Evolutionary conservation across 441 rosid species (phyloP), one percentile per base, ranked within the genome.

Genomic region (Oxalis stricta): DNA sequence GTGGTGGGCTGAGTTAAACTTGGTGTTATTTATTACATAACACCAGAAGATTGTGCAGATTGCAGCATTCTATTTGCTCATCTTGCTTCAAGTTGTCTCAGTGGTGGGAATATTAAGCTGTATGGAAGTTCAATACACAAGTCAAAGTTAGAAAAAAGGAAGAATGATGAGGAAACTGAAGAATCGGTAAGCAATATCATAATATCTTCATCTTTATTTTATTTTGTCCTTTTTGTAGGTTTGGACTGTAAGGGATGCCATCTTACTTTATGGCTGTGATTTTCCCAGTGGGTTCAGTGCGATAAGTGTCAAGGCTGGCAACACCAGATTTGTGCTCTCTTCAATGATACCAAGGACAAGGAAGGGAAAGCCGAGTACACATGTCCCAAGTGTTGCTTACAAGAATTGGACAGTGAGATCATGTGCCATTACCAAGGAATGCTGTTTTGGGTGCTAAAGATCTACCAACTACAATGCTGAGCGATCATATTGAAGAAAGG

Each of bases 241-340:
- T 21, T 40, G 7, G 8, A 13, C 31, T n/a, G 33, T 22, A 10
- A 14, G 37, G 38, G 15, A 32, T 19, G 17, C 41, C 24, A n/a
- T 55, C 18, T 43, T 22, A 34, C 44, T 33, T 26, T 48, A n/a
- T 5, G 12, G 30, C 40, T 19, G 50, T 44, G 54, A 5, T 43
- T 66, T 43, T 29, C 56, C 53, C 72, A 77, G 91, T 84, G 87
- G 87, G 88, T 81, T 54, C 75, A 53, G 36, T 84, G 95, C 58
- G 77, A 65, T 53, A 65, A 61, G 58, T 84, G 88, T 49, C 39
- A 56, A 49, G 46, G 55, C 30, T 80, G 87, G 95, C 87, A 81
- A 51, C 95, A 84, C 59, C 79, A 76, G 57, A 81, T 78, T 52
- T 84, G 92, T 65, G 82, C 77, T 52, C 85, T 84, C 21, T 81